A percentile compares a stretch with the other conserved stretches of the same genome.
These are phyloP conservation scores for Microbotryomycetes sp. DNA, from an alignment of 1,284 basidiomycete species.

Conservation along the genomic window DNA sequence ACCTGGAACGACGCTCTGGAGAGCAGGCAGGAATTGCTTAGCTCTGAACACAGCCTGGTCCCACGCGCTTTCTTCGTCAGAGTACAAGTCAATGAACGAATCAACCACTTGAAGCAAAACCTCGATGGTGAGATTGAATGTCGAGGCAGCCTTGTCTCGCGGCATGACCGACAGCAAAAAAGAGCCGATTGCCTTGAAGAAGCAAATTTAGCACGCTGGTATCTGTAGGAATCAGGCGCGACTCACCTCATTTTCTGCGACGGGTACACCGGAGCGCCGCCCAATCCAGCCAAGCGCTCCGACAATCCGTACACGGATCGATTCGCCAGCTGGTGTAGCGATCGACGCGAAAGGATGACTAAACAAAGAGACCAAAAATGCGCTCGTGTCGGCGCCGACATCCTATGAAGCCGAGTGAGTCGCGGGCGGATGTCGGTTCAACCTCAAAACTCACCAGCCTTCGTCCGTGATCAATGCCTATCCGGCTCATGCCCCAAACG, in stretches of 20 bases:
- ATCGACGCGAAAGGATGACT: constrained; percentile 18
- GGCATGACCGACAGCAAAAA: constrained; percentile 55
- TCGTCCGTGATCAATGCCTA: constrained; percentile 47
- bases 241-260: constrained; percentile 63
- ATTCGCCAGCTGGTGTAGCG: constrained; percentile 22
- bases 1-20: constrained; percentile 52
- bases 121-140: constrained; percentile 53
- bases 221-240: constrained; percentile 8
- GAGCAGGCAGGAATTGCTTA: constrained; percentile 50
- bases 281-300: constrained; percentile 76
- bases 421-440: not conserved
- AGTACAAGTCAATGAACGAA: constrained; percentile 86
- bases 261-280: constrained; percentile 53
- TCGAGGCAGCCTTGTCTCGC: constrained; percentile 40
- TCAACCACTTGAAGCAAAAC: constrained; percentile 72
- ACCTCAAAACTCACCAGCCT: constrained; percentile 47
- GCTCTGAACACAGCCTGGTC: constrained; percentile 69
- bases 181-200: constrained; percentile 55
- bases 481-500: constrained; percentile 43
- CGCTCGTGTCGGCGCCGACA: constrained; percentile 15
- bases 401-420: not conserved
- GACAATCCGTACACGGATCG: constrained; percentile 40
- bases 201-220: constrained; percentile 5
- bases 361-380: constrained; percentile 23
- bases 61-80: constrained; percentile 76